Conservation (phyloP, 2,329 filamentous ascomycete species). For the Nemania serpens region DNA sequence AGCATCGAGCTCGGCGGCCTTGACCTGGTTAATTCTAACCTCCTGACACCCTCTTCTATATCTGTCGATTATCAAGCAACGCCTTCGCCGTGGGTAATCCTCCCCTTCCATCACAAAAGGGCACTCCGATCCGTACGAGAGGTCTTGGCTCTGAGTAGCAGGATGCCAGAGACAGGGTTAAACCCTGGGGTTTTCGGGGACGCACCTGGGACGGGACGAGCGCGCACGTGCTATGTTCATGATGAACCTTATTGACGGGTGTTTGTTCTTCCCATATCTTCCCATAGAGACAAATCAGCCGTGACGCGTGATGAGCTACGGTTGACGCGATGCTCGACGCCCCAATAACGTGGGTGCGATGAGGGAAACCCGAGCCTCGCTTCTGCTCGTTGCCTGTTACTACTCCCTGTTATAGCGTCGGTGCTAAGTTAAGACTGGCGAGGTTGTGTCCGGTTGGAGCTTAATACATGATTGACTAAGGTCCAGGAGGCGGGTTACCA, state of each 20-base stretch:
- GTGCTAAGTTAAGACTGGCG: slow-evolving; percentile 10
- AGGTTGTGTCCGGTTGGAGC: not conserved
- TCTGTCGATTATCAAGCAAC: slow-evolving; percentile 16
- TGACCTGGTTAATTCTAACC: slow-evolving; percentile 20
- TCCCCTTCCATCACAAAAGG: not conserved
- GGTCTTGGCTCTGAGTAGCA: slow-evolving; percentile 14
- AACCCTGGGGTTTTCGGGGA: not conserved
- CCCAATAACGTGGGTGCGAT: not conserved
- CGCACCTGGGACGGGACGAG: not conserved
- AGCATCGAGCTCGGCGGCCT: slow-evolving; percentile 1
- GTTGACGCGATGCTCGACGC: not conserved
- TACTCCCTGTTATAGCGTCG: slow-evolving; percentile 11
- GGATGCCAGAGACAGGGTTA: not conserved
- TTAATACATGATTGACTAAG: slow-evolving; percentile 16
- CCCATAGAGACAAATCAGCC: too few relatives aligned
- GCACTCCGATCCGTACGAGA: slow-evolving; percentile 8
- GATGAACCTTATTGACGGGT: not conserved
- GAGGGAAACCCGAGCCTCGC: not conserved
- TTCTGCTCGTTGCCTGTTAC: not conserved
- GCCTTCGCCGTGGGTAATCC: not conserved
- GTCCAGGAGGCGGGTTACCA: not conserved
- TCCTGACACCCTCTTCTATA: slow-evolving; percentile 14
- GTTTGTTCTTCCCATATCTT: not conserved
- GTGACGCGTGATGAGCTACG: not conserved
- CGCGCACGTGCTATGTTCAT: slow-evolving; percentile 12